phyloP scores from a whole-genome alignment of 176 grass and related monocot genomes.

The Carex scoparia region DNA sequence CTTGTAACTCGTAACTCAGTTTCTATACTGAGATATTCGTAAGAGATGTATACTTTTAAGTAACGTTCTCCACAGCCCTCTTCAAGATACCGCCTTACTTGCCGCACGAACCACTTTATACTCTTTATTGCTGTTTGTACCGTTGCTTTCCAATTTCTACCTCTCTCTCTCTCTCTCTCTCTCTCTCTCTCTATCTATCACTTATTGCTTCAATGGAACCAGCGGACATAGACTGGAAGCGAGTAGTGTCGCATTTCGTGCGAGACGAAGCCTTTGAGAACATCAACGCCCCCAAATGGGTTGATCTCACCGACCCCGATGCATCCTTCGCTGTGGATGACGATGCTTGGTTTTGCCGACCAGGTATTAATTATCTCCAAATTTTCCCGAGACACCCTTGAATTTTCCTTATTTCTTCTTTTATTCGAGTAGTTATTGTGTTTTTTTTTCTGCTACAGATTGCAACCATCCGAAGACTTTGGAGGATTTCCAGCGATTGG shows the following conservation, averaged over 20 bases:
- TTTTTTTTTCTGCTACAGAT: slow-evolving; percentile 41
- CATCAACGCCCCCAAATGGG: slow-evolving; percentile 82
- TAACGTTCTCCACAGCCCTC: background rate
- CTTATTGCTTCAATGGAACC: slow-evolving; percentile 53
- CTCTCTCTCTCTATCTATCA: background rate
- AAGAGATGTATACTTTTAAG: background rate
- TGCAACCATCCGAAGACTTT: slow-evolving; percentile 69
- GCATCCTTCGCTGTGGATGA: slow-evolving; percentile 47
- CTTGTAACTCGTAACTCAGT: background rate
- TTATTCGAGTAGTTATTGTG: background rate
- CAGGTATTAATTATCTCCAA: slow-evolving; percentile 31
- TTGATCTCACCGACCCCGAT: slow-evolving; percentile 52
- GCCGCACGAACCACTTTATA: background rate
- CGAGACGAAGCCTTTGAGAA: slow-evolving; percentile 83
- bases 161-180: background rate
- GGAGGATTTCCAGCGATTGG: slow-evolving; percentile 63
- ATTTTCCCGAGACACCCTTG: background rate
- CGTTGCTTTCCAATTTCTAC: background rate
- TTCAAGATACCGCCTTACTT: background rate
- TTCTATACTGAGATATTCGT: background rate
- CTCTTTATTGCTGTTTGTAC: slow-evolving; percentile 7
- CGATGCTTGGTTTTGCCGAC: slow-evolving; percentile 84
- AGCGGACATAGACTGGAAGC: slow-evolving; percentile 87
- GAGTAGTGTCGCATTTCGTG: slow-evolving; percentile 64
- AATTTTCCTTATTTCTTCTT: background rate